Evolutionary conservation across 2,329 filamentous ascomycete species (phyloP).

Genomic region (Aspergillus hiratsukae): DNA sequence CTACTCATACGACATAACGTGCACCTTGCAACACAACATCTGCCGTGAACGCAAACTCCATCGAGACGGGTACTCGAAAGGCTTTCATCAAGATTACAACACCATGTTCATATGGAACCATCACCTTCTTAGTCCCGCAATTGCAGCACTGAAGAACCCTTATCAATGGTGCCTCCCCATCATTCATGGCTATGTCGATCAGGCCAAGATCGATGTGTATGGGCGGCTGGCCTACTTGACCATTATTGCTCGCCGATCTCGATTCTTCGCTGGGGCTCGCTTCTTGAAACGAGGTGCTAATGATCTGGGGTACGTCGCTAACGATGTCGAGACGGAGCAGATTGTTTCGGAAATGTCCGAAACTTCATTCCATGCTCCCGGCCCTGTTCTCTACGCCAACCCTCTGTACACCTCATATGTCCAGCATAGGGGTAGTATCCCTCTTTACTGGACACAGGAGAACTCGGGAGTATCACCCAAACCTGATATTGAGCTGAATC

Average conservation of each 20-base stretch:
- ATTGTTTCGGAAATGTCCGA: conserved; percentile 93
- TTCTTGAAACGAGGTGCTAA: conserved; percentile 95
- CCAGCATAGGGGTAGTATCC: conserved; percentile 94
- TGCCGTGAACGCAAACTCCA: conserved; percentile 70
- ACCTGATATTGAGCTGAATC: conserved; percentile 88
- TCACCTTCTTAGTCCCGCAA: conserved; percentile 75
- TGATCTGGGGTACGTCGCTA: conserved; percentile 90
- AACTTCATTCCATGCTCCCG: conserved; percentile 91
- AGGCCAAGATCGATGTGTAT: conserved; percentile 79
- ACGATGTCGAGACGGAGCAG: conserved; percentile 98
- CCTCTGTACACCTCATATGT: conserved; percentile 94
- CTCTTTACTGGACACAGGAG: conserved; percentile 95
- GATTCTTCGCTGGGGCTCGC: conserved; percentile 88
- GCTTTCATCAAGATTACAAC: conserved; percentile 75
- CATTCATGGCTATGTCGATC: conserved; percentile 94
- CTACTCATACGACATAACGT: conserved; percentile 94
- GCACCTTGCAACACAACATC: conserved; percentile 88
- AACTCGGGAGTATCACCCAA: conserved; percentile 93
- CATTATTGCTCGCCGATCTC: conserved; percentile 84
- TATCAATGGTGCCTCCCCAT: conserved; percentile 96
- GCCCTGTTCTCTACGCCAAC: conserved; percentile 77
- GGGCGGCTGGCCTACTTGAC: conserved; percentile 87
- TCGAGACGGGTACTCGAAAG: conserved; percentile 57
- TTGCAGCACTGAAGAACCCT: conserved; percentile 65
- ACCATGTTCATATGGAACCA: conserved; percentile 99